These are phyloP conservation scores for Mycocentrospora acerina DNA, from an alignment of 2,329 filamentous ascomycete species.

Conservation along the genomic window DNA sequence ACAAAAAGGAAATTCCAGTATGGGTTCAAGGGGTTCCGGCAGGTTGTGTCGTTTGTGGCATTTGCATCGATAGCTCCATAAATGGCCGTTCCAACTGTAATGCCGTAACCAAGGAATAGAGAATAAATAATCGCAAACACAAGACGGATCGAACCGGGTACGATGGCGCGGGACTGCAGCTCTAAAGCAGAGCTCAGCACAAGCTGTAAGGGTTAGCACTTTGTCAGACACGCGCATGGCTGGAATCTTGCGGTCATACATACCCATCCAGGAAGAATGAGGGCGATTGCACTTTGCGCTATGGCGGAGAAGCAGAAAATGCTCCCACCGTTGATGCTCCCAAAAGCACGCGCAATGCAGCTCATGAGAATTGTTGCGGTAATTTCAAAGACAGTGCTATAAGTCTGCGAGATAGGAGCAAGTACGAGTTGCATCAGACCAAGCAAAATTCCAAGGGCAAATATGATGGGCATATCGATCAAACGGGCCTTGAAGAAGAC, in stretches of 20 bases:
- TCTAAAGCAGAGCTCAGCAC: conserved; percentile 51
- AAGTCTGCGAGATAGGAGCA: conserved; percentile 71
- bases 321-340: conserved; percentile 45
- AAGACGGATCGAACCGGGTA: conserved; percentile 52
- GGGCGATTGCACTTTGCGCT: conserved; percentile 51
- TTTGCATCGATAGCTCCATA: conserved; percentile 50
- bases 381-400: conserved; percentile 55
- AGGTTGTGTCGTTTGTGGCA: conserved; percentile 46
- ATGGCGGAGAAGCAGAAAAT: conserved; percentile 54
- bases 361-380: conserved; percentile 50
- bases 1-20: conserved; percentile 70
- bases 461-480: conserved; percentile 77
- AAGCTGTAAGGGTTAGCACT: conserved; percentile 17
- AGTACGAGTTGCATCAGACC: conserved; percentile 74
- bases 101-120: conserved; percentile 53
- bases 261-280: conserved; percentile 51
- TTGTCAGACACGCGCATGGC: not conserved
- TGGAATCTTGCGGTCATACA: not conserved
- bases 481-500: conserved; percentile 76
- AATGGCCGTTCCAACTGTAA: conserved; percentile 51
- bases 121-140: conserved; percentile 56
- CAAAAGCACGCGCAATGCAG: conserved; percentile 51
- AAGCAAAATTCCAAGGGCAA: conserved; percentile 70
- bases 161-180: conserved; percentile 49
- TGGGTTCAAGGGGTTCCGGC: conserved; percentile 49